Evolutionary conservation across 2,329 filamentous ascomycete species (phyloP).

Genomic region (Diaporthe caulivora): DNA sequence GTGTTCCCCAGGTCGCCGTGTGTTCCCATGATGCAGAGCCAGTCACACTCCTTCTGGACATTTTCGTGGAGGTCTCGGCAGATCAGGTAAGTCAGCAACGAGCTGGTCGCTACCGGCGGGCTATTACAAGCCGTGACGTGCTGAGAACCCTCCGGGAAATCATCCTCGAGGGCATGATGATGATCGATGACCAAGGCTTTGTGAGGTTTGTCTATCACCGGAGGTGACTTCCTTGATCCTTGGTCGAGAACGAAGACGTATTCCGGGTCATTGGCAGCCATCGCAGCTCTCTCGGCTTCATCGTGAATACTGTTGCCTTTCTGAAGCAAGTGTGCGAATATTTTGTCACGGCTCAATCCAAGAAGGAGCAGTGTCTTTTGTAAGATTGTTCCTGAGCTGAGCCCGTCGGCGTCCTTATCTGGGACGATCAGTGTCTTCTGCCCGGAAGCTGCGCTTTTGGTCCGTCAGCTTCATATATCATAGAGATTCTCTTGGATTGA

Average conservation of each 20-base stretch:
- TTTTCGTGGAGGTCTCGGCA: conserved; percentile 67
- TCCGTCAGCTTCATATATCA: neutral
- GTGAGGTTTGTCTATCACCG: conserved; percentile 63
- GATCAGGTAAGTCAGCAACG: conserved; percentile 73
- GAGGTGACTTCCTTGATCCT: conserved; percentile 67
- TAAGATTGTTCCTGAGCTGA: conserved; percentile 74
- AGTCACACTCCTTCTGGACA: conserved; percentile 64
- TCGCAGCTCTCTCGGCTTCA: conserved; percentile 62
- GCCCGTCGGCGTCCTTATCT: conserved; percentile 77
- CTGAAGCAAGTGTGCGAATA: conserved; percentile 69
- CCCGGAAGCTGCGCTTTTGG: conserved; percentile 60
- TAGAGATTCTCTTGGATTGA: conserved; percentile 28
- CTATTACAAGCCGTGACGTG: conserved; percentile 73
- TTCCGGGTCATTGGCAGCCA: conserved; percentile 62
- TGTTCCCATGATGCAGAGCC: conserved; percentile 74
- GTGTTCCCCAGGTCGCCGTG: conserved; percentile 75
- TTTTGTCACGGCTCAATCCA: conserved; percentile 64
- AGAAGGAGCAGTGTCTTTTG: conserved; percentile 70
- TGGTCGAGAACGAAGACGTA: conserved; percentile 77
- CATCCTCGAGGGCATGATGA: conserved; percentile 65
- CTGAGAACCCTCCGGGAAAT: conserved; percentile 67
- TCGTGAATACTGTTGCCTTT: conserved; percentile 72
- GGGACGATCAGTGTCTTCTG: conserved; percentile 71
- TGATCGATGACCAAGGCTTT: conserved; percentile 74
- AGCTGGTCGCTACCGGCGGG: conserved; percentile 74